Evolutionary conservation across 805 yeast species (phyloP).

Genomic region (Tetrapisispora iriomotensis): DNA sequence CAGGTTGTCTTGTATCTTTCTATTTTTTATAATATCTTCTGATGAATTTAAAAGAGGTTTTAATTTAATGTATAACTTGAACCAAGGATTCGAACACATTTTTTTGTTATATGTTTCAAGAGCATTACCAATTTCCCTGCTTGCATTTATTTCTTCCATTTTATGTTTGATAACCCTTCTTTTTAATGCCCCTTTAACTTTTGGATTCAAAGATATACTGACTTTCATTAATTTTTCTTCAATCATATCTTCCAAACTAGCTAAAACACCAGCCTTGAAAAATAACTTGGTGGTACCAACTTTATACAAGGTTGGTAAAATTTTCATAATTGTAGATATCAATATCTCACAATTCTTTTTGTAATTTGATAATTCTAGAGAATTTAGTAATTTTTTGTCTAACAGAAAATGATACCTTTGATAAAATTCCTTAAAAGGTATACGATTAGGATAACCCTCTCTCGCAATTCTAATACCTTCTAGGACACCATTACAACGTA

Average conservation of each 20-base stretch:
- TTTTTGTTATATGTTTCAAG: conserved; percentile 43
- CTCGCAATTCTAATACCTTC: conserved; percentile 97
- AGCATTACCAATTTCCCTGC: conserved; percentile 55
- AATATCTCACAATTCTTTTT: conserved; percentile 64
- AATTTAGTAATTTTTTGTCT: conserved; percentile 30
- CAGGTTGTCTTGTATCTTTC: conserved; percentile 48
- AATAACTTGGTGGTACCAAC: conserved; percentile 90
- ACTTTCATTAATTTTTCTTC: conserved; percentile 51
- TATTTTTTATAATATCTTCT: conserved; percentile 47
- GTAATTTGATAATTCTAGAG: conserved; percentile 28
- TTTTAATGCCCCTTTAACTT: conserved; percentile 51
- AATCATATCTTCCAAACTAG: conserved; percentile 70
- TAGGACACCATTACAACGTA: conserved; percentile 92
- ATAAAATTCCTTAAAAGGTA: conserved; percentile 72
- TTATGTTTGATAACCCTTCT: conserved; percentile 40
- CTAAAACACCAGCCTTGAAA: conserved; percentile 93
- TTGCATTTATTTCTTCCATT: conserved; percentile 57
- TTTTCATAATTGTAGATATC: conserved; percentile 42
- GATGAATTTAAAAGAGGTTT: conserved; percentile 68
- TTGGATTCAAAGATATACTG: conserved; percentile 53
- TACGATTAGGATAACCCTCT: conserved; percentile 92
- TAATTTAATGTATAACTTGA: conserved; percentile 54
- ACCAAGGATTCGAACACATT: conserved; percentile 66
- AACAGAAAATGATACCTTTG: conserved; percentile 65
- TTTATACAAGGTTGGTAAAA: conserved; percentile 74